A percentile compares a stretch with the other conserved stretches of the same genome.
These are phyloP conservation scores for Exophiala sideris DNA, from an alignment of 2,329 filamentous ascomycete species.

Conservation along the genomic window DNA sequence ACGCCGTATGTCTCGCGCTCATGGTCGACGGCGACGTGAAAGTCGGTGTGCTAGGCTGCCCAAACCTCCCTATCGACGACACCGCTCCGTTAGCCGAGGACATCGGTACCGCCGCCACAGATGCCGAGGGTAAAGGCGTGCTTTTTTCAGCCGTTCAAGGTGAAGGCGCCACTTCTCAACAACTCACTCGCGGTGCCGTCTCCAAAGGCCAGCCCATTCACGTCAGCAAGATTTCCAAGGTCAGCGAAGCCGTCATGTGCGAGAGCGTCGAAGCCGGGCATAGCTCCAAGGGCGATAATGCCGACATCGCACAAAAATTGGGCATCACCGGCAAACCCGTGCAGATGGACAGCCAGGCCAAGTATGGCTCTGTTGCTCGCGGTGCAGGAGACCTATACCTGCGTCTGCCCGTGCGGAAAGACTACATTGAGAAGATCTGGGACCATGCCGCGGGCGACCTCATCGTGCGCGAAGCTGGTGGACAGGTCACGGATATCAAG, in stretches of 20 bases:
- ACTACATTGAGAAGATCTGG: slow-evolving; percentile 99
- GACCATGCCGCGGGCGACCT: slow-evolving; percentile 94
- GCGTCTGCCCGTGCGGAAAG: slow-evolving; percentile 75
- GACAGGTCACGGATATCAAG: slow-evolving; percentile 82
- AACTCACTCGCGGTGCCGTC: slow-evolving; percentile 55
- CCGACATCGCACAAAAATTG: slow-evolving; percentile 74
- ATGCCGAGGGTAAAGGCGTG: slow-evolving; percentile 74
- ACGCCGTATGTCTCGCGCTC: slow-evolving; percentile 88
- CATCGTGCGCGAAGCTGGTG: slow-evolving; percentile 90
- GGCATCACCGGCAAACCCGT: slow-evolving; percentile 88
- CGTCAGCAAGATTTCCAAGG: slow-evolving; percentile 74
- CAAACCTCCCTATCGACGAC: slow-evolving; percentile 89
- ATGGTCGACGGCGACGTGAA: slow-evolving; percentile 92
- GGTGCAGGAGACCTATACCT: slow-evolving; percentile 95
- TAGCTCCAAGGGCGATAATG: slow-evolving; percentile 84
- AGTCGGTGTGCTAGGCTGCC: slow-evolving; percentile 90
- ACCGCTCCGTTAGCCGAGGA: slow-evolving; percentile 65
- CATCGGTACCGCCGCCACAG: slow-evolving; percentile 70
- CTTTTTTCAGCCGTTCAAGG: slow-evolving; percentile 81
- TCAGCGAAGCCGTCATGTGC: slow-evolving; percentile 84
- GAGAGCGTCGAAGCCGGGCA: slow-evolving; percentile 94
- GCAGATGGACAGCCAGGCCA: slow-evolving; percentile 95
- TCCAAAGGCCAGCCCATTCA: slow-evolving; percentile 60
- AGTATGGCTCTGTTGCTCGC: slow-evolving; percentile 92
- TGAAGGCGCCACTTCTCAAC: slow-evolving; percentile 74